Base-by-base conservation (phyloP, 2,329 filamentous ascomycete genomes). In the Neopestalotiopsis sp. region DNA sequence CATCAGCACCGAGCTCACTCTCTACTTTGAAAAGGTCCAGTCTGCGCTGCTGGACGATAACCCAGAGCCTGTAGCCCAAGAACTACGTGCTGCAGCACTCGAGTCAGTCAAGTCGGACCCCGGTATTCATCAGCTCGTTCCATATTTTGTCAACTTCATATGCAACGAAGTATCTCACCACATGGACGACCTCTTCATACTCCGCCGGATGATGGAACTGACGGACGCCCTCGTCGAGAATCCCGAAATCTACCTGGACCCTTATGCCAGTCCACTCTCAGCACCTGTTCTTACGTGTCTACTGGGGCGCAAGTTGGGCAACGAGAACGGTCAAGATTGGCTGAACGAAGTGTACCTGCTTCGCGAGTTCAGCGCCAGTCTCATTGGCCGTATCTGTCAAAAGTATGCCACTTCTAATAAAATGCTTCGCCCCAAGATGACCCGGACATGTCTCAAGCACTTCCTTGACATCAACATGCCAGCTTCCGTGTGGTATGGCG, bases 11-110 rank as follows among this genome's bases (percentile, higher is more conserved):
- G 96, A 99, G 82, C 89, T 98, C 28, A 94, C 97, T 71, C 89
- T 98, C 42, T 98, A 98, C 84, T 99, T 98, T 78, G 94, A 98
- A 78, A 97, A 97, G 81, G 94, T 98, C 69, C 95, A 94, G 79
- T 89, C 89, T 65, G 95, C 96, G 12, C 88, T 99, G 61, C 87
- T 98, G 70, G 94, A 98, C 79, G 94, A 97, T 73, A 91, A 90
- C 65, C 94, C 93, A 14, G 94, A 97, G 72, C 92, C 97, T 71
- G 89, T 91, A 74, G 89, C 90, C 59, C 83, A 87, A 28, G 83
- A 88, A 20, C 91, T 97, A 77, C 92, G 95, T 66, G 90, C 92
- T 64, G 94, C 96, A 0, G 96, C 94, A 0, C 87, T 98, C 42
- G 92, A 93, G 66, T 97, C 94, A 32, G 89, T 99, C 30, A 88